Base-by-base conservation (phyloP, 2,329 filamentous ascomycete species). In the Apiospora hydei region DNA sequence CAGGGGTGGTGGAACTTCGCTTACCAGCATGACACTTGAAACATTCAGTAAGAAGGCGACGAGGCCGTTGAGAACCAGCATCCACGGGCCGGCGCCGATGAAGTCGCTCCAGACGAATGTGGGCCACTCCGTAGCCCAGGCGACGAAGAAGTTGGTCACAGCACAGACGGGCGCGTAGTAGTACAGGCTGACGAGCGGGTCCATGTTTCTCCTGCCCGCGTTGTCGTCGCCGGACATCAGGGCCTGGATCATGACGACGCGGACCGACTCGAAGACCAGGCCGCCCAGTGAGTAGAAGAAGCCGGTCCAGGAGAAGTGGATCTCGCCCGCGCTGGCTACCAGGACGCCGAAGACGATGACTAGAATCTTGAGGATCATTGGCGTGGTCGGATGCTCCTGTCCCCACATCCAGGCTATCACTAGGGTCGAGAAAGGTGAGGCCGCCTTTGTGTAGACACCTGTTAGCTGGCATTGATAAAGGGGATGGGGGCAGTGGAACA, bases 141-240 rank as follows among this genome's bases (percentile, higher is more conserved):
- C 74, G 46, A 94, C 90, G 49, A 92, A 77, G 71, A 92, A 85
- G 84, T 97, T 97, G 91, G 95, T 94, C 77, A 92, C 83, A 68
- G 93, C 93, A 83, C 94, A 97, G 68, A 94, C 91, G 6, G 94
- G 94, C 0, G 94, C 94, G 80, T 94, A 97, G 86, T 97, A 97
- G 87, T 97, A 97, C 30, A 97, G 88, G 44, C 93, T 94, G 74
- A 96, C 94, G 47, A 97, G 88, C 47, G 94, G 94, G 79, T 96
- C 93, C 94, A 97, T 96, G 86, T 94, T 94, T 4, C 34, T n/a
- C 2, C 34, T 34, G 16, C 57, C 57, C 18, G 30, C 18, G 18
- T 41, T 18, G 57, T 41, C 57, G 84, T 93, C 82, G 64, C 94
- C 91, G 79, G 91, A 93, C 69, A 97, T 89, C 77, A 97, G 87